Base-by-base conservation (phyloP, 768 basidiomycete genomes). In the Exidia glandulosa region DNA sequence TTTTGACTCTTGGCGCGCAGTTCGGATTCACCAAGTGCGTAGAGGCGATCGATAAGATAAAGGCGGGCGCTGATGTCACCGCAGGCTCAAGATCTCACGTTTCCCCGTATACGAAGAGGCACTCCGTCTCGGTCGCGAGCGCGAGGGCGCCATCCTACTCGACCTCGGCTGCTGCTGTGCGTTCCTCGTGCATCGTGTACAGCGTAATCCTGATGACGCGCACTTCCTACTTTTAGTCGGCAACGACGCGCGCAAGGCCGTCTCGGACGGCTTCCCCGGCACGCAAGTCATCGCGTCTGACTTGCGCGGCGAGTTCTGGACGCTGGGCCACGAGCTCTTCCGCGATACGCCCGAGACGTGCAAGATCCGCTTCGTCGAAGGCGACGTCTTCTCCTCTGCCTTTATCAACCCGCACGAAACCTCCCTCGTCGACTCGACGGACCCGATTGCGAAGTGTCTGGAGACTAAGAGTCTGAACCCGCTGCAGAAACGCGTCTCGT, bases 401-500 rank as follows among this genome's bases (percentile, higher is more conserved):
- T 45, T 45, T 23, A 45, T 23, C 19, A 12, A 23, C 19, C 41
- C 10, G 19, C 6, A 19, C 9, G 9, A 14, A 32, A 32, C 27
- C n/a, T 45, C 41, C 16, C 36, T 12, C 36, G 61, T 65, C 2
- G 29, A 52, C 6, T 47, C 57, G 3, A 57, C 57, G 1, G 27
- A 45, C 72, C 73, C 0, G 64, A 63, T 56, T 50, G 9, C 45
- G 31, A 25, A 58, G 45, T 25, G 45, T 50, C 4, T 63, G 80
- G 47, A 31, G 63, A 3, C 62, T 67, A 2, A 60, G 81, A 32
- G 72, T 59, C 1, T 76, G 77, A 0, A 69, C 23, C 75, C 76
- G 7, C 70, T 82, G 12, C 75, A 65, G 52, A 78, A 80, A 2
- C 75, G 71, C 30, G 68, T 81, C 41, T 75, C 79, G 12, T 77